These are phyloP conservation scores for Actinidia polygama DNA, from an alignment of 179 eudicot species.

Conservation along the genomic window DNA sequence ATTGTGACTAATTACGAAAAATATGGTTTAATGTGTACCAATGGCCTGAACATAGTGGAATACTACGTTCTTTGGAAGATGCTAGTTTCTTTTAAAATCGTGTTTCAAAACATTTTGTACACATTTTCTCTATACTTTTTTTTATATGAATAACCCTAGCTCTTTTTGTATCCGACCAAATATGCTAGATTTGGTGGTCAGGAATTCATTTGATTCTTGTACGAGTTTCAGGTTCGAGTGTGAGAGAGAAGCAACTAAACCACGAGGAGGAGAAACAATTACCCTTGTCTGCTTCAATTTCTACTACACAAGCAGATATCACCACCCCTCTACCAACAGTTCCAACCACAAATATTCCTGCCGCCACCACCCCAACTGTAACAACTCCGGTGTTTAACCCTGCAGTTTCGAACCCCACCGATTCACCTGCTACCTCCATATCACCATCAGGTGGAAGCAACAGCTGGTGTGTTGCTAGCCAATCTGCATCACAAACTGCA, in stretches of 20 bases:
- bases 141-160: background rate
- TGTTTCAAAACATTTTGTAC: background rate
- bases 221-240: slow-evolving; percentile 10
- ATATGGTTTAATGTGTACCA: no score
- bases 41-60: no score
- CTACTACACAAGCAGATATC: slow-evolving; percentile 58
- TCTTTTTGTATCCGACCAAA: background rate
- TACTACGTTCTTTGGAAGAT: no score
- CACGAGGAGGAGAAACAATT: background rate
- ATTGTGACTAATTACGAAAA: no score
- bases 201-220: background rate
- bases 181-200: background rate
- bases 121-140: background rate
- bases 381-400: slow-evolving; percentile 53
- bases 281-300: slow-evolving; percentile 27
- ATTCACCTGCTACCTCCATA: slow-evolving; percentile 36
- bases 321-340: slow-evolving; percentile 87
- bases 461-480: slow-evolving; percentile 88
- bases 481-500: slow-evolving; percentile 55
- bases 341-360: slow-evolving; percentile 46
- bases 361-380: slow-evolving; percentile 37
- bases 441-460: slow-evolving; percentile 35
- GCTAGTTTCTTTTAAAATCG: no score
- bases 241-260: background rate
- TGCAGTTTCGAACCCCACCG: slow-evolving; percentile 43